Base-by-base conservation (phyloP, 495 filamentous ascomycete genomes). In the Mycothermus thermophilus region DNA sequence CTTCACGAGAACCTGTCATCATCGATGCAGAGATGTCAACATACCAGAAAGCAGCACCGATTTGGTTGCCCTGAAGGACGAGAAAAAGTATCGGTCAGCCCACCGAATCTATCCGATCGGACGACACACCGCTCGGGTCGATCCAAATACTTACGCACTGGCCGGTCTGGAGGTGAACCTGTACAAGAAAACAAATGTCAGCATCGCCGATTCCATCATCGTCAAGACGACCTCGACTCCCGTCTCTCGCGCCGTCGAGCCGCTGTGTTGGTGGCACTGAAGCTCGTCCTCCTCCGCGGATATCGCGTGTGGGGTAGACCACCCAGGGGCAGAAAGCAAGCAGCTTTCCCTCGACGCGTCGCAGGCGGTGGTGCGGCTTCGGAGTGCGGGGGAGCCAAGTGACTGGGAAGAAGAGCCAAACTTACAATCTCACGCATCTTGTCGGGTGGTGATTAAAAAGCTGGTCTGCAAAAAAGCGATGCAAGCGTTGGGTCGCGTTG, bases 81-180 rank as follows among this genome's bases (percentile, higher is more conserved):
- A n/a, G n/a, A n/a, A n/a, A n/a, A n/a, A n/a, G 5, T 41, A 2
- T 44, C 30, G 50, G 46, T 63, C 44, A 55, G 38, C 35, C 19
- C 32, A 19, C 9, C 36, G 38, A 17, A 30, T 33, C 30, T 27
- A 27, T 40, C 14, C 2, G 13, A n/a, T n/a, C n/a, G n/a, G n/a
- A n/a, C n/a, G n/a, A n/a, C n/a, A n/a, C n/a, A n/a, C n/a, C n/a
- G n/a, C n/a, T n/a, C n/a, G n/a, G n/a, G n/a, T n/a, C n/a, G n/a
- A n/a, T n/a, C n/a, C n/a, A n/a, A n/a, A n/a, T n/a, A 80, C 83
- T 77, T 84, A 93, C 88, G 67, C 90, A 97, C 74, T 97, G 90
- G 67, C 92, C 90, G 68, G 90, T 96, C 67, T 99, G 92, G 52
- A 97, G 85, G 67, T 96, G 92, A 66, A 99, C 87, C 87, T 95